Evolutionary conservation across 2,329 filamentous ascomycete genomes (phyloP).

Genomic region (Capronia coronata): DNA sequence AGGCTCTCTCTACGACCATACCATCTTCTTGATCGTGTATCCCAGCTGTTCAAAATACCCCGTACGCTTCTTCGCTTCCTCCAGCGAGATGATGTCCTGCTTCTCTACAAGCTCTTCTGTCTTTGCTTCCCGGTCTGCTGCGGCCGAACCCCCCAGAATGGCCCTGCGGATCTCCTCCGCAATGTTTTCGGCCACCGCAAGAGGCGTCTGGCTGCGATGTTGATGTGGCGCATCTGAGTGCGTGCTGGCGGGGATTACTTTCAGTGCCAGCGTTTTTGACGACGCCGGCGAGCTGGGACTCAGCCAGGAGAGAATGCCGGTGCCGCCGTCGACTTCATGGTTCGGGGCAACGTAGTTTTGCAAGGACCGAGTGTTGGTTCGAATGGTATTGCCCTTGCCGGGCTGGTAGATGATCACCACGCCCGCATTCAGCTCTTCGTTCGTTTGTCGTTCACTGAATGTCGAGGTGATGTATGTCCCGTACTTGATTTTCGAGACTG

Average conservation of each 20-base stretch:
- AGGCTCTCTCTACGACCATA: constrained; percentile 59
- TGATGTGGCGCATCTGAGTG: constrained; percentile 3
- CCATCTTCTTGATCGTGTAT: constrained; percentile 86
- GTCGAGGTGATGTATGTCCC: constrained; percentile 90
- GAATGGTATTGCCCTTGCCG: constrained; percentile 61
- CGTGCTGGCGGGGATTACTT: constrained; percentile 33
- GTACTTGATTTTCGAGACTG: constrained; percentile 64
- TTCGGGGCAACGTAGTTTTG: constrained; percentile 48
- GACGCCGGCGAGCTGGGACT: constrained; percentile 28
- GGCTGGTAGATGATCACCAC: constrained; percentile 72
- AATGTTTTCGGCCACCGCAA: constrained; percentile 55
- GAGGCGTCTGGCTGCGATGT: neutral
- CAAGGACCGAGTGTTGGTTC: constrained; percentile 80
- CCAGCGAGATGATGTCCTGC: constrained; percentile 70
- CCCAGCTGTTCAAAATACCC: constrained; percentile 79
- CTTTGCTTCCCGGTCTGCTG: constrained; percentile 25
- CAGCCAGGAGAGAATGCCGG: constrained; percentile 39
- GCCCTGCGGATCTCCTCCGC: constrained; percentile 71
- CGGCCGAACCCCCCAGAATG: constrained; percentile 37
- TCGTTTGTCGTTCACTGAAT: constrained; percentile 66
- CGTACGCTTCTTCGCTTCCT: constrained; percentile 80
- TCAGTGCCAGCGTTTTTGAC: constrained; percentile 39
- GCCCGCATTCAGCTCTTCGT: constrained; percentile 75
- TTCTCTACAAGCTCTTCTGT: constrained; percentile 43
- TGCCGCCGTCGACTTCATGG: constrained; percentile 31